Evolutionary conservation across 2,329 filamentous ascomycete genomes (phyloP).

Genomic region (Exserohilum rostratum): DNA sequence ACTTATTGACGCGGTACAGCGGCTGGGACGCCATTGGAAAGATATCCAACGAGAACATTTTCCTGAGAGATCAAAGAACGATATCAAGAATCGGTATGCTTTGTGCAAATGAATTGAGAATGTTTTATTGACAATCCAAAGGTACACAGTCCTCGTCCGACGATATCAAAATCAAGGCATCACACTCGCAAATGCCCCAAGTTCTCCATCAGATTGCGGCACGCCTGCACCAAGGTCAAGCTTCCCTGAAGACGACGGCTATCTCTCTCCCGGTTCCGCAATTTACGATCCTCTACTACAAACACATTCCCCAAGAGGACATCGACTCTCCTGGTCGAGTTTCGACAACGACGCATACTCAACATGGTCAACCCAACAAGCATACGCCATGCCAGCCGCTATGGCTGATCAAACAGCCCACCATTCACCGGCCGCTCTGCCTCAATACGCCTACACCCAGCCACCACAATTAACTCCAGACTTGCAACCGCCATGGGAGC

Average conservation of each 20-base stretch:
- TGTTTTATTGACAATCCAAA: slow-evolving; percentile 6
- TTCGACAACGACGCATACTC: slow-evolving; percentile 26
- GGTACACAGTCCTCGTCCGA: slow-evolving; percentile 42
- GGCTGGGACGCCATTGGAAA: slow-evolving; percentile 48
- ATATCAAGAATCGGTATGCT: slow-evolving; percentile 48
- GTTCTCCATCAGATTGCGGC: slow-evolving; percentile 28
- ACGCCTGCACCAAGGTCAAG: slow-evolving; percentile 14
- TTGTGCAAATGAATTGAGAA: neutral
- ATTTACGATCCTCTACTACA: slow-evolving; percentile 26
- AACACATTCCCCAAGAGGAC: slow-evolving; percentile 25
- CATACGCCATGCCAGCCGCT: slow-evolving; percentile 21
- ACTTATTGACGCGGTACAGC: slow-evolving; percentile 42
- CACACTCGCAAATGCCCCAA: slow-evolving; percentile 28
- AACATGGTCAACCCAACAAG: slow-evolving; percentile 32
- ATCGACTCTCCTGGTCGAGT: slow-evolving; percentile 29
- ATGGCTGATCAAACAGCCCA: slow-evolving; percentile 12
- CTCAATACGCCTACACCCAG: slow-evolving; percentile 16
- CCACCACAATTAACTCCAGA: slow-evolving; percentile 18
- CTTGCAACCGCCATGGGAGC: slow-evolving; percentile 23
- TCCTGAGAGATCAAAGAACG: slow-evolving; percentile 47
- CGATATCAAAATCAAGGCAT: slow-evolving; percentile 41
- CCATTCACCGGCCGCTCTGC: slow-evolving; percentile 12
- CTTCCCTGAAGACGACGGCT: slow-evolving; percentile 31
- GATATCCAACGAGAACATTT: slow-evolving; percentile 46
- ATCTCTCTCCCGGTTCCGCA: slow-evolving; percentile 16